Evolutionary conservation across 2,329 filamentous ascomycete species (phyloP).

Genomic region (Gaeumannomyces sp.): DNA sequence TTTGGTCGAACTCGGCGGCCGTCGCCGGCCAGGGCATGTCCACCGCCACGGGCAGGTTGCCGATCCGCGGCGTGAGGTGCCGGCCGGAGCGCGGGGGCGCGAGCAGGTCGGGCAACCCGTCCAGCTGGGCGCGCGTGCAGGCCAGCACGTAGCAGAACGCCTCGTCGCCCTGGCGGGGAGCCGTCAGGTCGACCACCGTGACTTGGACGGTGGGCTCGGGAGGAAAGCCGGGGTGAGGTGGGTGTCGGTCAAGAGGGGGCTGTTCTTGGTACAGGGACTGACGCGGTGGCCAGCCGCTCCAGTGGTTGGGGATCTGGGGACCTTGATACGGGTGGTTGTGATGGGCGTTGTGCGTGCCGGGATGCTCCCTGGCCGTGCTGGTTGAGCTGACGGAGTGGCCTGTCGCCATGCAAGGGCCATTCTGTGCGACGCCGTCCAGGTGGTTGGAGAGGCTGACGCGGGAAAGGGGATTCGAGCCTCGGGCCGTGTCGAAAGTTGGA

Average conservation of each 20-base stretch:
- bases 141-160: slow-evolving; percentile 3
- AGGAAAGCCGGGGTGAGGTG: background rate
- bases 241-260: background rate
- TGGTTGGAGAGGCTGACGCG: background rate
- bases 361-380: background rate
- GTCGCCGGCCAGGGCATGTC: background rate
- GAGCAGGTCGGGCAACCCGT: background rate
- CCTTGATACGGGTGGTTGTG: background rate
- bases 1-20: background rate
- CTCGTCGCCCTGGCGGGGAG: background rate
- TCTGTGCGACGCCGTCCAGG: background rate
- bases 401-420: background rate
- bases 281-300: background rate
- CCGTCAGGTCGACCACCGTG: slow-evolving; percentile 3
- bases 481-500: too few species aligned
- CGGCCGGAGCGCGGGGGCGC: background rate
- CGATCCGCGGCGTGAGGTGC: background rate
- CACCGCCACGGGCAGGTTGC: background rate
- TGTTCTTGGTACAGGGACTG: background rate
- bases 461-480: background rate
- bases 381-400: background rate
- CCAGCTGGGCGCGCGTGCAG: slow-evolving; percentile 5
- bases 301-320: background rate
- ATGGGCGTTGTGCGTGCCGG: background rate
- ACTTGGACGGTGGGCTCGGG: background rate